phyloP scores from a whole-genome alignment of 805 yeast genomes.

The Kluyveromyces wickerhamii region DNA sequence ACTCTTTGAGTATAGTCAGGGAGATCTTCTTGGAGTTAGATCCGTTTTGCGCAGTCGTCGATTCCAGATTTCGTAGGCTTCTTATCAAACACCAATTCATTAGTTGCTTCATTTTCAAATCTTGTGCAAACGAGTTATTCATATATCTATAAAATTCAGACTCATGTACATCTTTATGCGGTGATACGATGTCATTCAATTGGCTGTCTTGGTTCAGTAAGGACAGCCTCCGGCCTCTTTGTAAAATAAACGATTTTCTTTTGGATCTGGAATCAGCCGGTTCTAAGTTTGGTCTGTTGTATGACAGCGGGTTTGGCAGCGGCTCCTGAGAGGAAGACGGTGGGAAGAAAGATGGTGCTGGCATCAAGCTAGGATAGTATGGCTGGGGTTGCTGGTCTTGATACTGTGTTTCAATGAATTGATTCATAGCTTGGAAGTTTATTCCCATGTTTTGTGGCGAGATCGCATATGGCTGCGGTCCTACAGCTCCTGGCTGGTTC shows the following conservation, averaged over 20 bases:
- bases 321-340: conserved; percentile 15
- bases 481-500: background rate
- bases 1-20: conserved; percentile 21
- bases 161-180: conserved; percentile 27
- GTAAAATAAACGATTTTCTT: conserved; percentile 19
- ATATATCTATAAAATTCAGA: conserved; percentile 27
- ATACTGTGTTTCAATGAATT: conserved; percentile 4
- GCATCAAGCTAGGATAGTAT: conserved; percentile 12
- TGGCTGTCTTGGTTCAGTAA: conserved; percentile 20
- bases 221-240: conserved; percentile 27
- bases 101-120: conserved; percentile 25
- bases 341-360: conserved; percentile 22
- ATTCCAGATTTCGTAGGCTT: conserved; percentile 14
- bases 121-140: conserved; percentile 21
- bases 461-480: conserved; percentile 1
- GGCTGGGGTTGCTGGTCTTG: conserved; percentile 5
- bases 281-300: conserved; percentile 6
- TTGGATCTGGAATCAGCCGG: conserved; percentile 11
- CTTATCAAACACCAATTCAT: conserved; percentile 29
- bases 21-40: conserved; percentile 20
- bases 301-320: conserved; percentile 8
- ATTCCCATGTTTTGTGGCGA: conserved; percentile 2
- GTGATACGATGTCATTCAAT: conserved; percentile 19
- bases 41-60: conserved; percentile 4
- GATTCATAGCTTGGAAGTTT: conserved; percentile 6